Percentiles rank a stretch among this genome's conserved stretches.
These are phyloP conservation scores for Endothia cerciana DNA, from an alignment of 2,329 filamentous ascomycete species.

Conservation along the genomic window DNA sequence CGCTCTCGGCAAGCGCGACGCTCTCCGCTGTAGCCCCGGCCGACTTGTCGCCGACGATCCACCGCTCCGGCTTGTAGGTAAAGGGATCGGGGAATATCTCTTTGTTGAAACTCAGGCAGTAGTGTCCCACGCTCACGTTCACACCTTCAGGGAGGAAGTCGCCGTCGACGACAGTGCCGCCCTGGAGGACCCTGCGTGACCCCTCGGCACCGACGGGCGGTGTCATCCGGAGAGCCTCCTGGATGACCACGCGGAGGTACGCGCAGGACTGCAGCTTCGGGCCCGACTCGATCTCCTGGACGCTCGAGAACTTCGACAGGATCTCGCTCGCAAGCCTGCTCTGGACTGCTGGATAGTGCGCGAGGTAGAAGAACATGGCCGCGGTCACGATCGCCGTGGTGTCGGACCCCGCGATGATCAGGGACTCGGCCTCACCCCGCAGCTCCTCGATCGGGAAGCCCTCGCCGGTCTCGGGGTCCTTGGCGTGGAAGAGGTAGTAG, in stretches of 20 bases:
- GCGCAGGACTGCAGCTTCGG: constrained; percentile 13
- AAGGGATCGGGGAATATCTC: constrained; percentile 21
- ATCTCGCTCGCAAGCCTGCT: constrained; percentile 26
- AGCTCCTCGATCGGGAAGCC: constrained; percentile 22
- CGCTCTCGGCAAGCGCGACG: constrained; percentile 20
- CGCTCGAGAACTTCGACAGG: constrained; percentile 22
- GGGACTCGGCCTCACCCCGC: constrained; percentile 21
- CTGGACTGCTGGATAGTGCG: constrained; percentile 20
- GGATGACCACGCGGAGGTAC: constrained; percentile 37
- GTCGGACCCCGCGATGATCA: constrained; percentile 32
- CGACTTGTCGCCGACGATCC: constrained; percentile 17
- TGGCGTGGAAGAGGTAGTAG: constrained; percentile 32
- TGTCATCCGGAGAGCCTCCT: constrained; percentile 37
- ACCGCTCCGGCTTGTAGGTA: constrained; percentile 19
- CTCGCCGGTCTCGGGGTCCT: constrained; percentile 34
- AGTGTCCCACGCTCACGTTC: constrained; percentile 21
- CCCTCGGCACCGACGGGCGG: constrained; percentile 33
- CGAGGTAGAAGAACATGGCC: constrained; percentile 28
- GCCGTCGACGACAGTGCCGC: constrained; percentile 22
- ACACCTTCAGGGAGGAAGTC: constrained; percentile 20
- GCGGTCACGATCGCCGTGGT: constrained; percentile 23
- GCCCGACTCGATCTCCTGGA: constrained; percentile 28
- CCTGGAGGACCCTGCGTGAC: constrained; percentile 14
- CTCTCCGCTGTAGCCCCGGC: constrained; percentile 16
- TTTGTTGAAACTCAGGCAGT: constrained; percentile 24